Conservation (phyloP, 2,329 filamentous ascomycete species). For the Westerdykella aurantiaca region DNA sequence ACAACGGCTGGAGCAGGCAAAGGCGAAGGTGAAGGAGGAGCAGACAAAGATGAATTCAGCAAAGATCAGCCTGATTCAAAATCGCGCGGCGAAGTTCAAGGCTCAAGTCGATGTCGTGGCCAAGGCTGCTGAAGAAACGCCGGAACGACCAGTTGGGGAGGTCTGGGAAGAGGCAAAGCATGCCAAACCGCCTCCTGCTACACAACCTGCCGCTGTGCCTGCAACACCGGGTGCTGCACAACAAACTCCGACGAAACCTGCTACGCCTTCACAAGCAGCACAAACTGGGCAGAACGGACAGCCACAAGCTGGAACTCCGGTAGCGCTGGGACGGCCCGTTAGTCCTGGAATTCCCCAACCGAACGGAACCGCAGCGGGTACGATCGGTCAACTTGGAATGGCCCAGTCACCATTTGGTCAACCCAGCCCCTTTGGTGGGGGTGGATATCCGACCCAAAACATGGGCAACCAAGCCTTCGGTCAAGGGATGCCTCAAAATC, state of each 20-base stretch:
- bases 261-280: not conserved
- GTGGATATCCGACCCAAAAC: not conserved
- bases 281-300: not conserved
- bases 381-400: no score
- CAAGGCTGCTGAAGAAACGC: conserved; percentile 77
- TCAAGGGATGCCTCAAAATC: conserved; percentile 8
- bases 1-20: conserved; percentile 32
- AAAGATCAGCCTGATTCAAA: conserved; percentile 70
- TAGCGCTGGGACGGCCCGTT: not conserved
- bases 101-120: conserved; percentile 75
- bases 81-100: conserved; percentile 56
- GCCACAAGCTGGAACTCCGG: not conserved
- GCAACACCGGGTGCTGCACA: conserved; percentile 8
- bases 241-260: not conserved
- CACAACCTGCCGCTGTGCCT: conserved; percentile 7
- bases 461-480: conserved; percentile 10
- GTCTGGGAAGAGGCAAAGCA: conserved; percentile 78
- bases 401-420: conserved; percentile 1
- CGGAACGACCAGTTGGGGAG: conserved; percentile 73
- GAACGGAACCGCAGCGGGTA: not conserved
- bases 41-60: conserved; percentile 55
- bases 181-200: conserved; percentile 44
- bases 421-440: conserved; percentile 5
- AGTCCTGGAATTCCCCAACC: not conserved
- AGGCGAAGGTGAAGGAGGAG: conserved; percentile 36